Evolutionary conservation across 176 grass and related monocot species (phyloP), one percentile per base, ranked within the genome.

Genomic region (Elaeis guineensis): DNA sequence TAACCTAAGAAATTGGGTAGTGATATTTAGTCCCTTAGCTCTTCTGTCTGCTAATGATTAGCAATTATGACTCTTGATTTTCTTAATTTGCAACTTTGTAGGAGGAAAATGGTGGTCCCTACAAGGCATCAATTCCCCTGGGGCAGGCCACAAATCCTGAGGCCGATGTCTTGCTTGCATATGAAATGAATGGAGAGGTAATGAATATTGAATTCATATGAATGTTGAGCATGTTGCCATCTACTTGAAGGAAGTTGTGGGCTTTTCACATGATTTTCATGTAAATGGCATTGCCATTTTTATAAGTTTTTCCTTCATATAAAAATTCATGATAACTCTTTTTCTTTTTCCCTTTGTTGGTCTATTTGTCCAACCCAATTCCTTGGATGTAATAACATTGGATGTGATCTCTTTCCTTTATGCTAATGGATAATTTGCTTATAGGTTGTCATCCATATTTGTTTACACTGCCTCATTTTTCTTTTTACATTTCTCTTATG

Each of bases 161-260:
- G 16, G 53, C 68, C 5, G 69, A 79, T 73, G 77, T 79, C 26
- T 67, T 79, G 53, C 69, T 79, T 54, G 77, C 77, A 48, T 79
- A 79, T 79, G 69, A 73, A 73, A 79, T 79, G 77, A 79, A 79
- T 66, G 77, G 69, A 4, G 49, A 79, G 69, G 69, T 79, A 72
- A 74, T 5, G 51, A 51, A 49, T 67, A 64, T 74, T 74, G 54
- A 57, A 25, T 49, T 74, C 44, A 4, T 5, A 55, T 12, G 21
- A 59, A 16, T 44, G 35, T 14, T 44, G 11, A 44, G 8, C 35
- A 44, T 44, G 35, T 44, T 12, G 35, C 2, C 35, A 26, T 44
- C 11, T 2, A 3, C 30, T 29, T 32, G 1, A 4, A 55, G 30
- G 5, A 7, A n/a, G 8, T 52, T 23, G 11, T 35, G 3, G 19